A percentile compares a stretch with the other conserved stretches of the same genome.
Evolutionary conservation across 2,329 filamentous ascomycete species (phyloP).

Genomic region (Beauveria scarabaeidicola): DNA sequence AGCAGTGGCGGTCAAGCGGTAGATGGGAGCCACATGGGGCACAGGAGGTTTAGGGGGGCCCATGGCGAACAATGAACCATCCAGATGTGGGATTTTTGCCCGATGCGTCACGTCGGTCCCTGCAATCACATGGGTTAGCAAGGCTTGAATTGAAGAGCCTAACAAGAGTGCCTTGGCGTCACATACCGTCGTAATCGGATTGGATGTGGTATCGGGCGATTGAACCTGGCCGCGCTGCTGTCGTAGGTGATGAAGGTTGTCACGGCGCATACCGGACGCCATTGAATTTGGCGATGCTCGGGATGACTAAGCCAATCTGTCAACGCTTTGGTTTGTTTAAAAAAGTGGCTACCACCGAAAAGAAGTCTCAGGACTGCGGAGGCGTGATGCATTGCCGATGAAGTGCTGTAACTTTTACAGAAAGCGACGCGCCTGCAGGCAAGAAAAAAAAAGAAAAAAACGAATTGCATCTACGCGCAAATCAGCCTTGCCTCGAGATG

Average conservation of each 20-base stretch:
- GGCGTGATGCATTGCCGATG: too few species aligned
- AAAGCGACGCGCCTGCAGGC: too few species aligned
- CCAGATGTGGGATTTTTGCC: neutral
- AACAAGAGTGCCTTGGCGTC: neutral
- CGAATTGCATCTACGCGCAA: too few species aligned
- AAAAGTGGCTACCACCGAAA: neutral
- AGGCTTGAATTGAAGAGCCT: neutral
- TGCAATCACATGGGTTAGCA: neutral
- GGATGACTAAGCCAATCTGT: conserved; percentile 3
- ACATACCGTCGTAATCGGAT: neutral
- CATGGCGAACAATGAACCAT: conserved; percentile 13
- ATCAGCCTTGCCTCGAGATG: too few species aligned
- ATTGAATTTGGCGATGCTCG: neutral
- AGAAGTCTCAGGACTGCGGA: too few species aligned
- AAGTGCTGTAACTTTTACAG: too few species aligned
- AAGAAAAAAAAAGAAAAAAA: too few species aligned
- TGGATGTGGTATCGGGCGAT: neutral
- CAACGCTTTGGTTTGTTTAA: neutral
- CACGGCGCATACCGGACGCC: neutral
- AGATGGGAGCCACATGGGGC: conserved; percentile 51
- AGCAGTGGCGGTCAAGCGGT: conserved; percentile 78
- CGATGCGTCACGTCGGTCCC: neutral
- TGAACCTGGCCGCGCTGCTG: neutral
- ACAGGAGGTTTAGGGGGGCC: conserved; percentile 32
- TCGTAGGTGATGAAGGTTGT: neutral